Percentiles rank a stretch among this genome's conserved stretches.
Evolutionary conservation across 805 yeast species (phyloP).

Genomic region (Torulaspora franciscae): DNA sequence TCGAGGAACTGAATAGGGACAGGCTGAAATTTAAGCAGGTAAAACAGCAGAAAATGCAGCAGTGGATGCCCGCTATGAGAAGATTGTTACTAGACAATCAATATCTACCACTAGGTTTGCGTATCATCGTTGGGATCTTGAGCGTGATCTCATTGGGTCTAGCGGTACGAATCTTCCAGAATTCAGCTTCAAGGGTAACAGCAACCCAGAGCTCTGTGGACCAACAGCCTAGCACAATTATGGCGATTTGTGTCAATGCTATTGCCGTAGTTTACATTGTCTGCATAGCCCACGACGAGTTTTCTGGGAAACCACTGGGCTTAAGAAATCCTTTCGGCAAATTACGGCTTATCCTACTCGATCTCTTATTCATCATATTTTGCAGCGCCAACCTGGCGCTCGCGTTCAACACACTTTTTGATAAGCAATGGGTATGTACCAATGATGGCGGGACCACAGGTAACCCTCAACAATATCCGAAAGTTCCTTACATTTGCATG

Average conservation of each 20-base stretch:
- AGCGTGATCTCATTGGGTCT: constrained; percentile 67
- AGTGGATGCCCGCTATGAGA: constrained; percentile 57
- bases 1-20: constrained; percentile 27
- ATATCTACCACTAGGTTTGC: constrained; percentile 69
- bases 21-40: constrained; percentile 32
- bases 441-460: constrained; percentile 17
- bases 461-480: constrained; percentile 25
- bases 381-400: constrained; percentile 83
- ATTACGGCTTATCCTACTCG: constrained; percentile 74
- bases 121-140: constrained; percentile 55
- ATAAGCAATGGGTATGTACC: constrained; percentile 74
- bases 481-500: constrained; percentile 55
- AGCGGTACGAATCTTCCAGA: constrained; percentile 54
- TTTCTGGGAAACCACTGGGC: constrained; percentile 87
- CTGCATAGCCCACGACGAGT: constrained; percentile 87
- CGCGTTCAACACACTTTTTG: constrained; percentile 78
- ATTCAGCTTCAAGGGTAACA: constrained; percentile 29
- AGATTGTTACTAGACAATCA: constrained; percentile 68
- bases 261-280: constrained; percentile 70
- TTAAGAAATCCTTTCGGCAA: constrained; percentile 80
- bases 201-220: constrained; percentile 36
- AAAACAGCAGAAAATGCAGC: constrained; percentile 51
- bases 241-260: constrained; percentile 84
- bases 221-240: constrained; percentile 85
- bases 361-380: constrained; percentile 80